These are phyloP conservation scores for Rhizomucor pusillus DNA, from an alignment of 371 early-diverging fungal species.

Conservation along the genomic window DNA sequence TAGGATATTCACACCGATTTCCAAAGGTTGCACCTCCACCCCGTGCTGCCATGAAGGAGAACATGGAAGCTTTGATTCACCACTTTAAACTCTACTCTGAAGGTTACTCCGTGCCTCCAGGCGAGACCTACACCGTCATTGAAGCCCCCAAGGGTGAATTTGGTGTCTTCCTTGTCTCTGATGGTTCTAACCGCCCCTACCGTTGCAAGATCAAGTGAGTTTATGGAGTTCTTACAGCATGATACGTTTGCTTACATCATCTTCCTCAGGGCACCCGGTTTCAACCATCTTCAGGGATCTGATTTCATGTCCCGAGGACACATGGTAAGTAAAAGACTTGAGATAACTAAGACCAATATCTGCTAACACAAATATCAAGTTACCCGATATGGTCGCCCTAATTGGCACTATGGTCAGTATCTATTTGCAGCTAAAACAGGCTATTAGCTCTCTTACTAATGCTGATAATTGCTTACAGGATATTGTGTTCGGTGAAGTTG, in stretches of 20 bases:
- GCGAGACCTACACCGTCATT: constrained; percentile 95
- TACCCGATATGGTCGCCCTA: constrained; percentile 96
- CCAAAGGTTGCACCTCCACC: constrained; percentile 86
- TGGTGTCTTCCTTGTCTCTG: constrained; percentile 87
- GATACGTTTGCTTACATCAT: neutral
- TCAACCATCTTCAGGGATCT: constrained; percentile 88
- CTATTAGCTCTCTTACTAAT: neutral
- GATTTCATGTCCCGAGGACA: constrained; percentile 90
- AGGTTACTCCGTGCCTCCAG: constrained; percentile 94
- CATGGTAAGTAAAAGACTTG: constrained; percentile 30
- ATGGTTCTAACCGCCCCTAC: constrained; percentile 93
- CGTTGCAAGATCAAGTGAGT: constrained; percentile 84
- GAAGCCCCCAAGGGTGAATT: constrained; percentile 99
- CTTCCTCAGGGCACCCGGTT: constrained; percentile 86
- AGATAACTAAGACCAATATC: neutral
- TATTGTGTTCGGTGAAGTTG: constrained; percentile 95
- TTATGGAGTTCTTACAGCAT: neutral
- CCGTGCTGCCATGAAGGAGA: constrained; percentile 94
- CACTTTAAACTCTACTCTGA: constrained; percentile 98
- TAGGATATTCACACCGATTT: neutral
- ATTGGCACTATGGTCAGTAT: constrained; percentile 76
- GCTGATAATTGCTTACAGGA: constrained; percentile 40
- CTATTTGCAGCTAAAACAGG: neutral
- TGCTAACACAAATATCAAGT: constrained; percentile 3
- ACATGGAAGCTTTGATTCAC: constrained; percentile 97